A percentile compares a stretch with the other conserved stretches of the same genome.
These are phyloP conservation scores for Onygena corvina DNA, from an alignment of 2,329 filamentous ascomycete genomes.

Conservation along the genomic window DNA sequence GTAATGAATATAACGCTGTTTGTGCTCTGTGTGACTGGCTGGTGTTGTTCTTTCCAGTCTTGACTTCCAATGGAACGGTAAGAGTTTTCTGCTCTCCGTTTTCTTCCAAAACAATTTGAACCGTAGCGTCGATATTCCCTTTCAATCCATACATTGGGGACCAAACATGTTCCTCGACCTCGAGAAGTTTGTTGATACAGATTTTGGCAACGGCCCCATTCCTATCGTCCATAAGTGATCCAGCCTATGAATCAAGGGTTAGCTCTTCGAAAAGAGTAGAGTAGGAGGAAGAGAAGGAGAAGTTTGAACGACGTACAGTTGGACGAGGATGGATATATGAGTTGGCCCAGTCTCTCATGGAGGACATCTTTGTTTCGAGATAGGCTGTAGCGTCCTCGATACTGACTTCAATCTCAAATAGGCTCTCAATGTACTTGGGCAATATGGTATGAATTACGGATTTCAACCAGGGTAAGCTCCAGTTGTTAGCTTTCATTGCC, in stretches of 20 bases:
- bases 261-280: not conserved
- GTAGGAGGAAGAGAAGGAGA: not conserved
- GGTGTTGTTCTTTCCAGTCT: conserved; percentile 72
- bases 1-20: conserved; percentile 82
- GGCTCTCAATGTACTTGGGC: conserved; percentile 69
- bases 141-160: conserved; percentile 95
- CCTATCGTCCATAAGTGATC: conserved; percentile 66
- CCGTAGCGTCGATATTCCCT: conserved; percentile 93
- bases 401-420: conserved; percentile 75
- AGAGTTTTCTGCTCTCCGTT: conserved; percentile 54
- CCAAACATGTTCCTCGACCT: conserved; percentile 97
- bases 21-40: conserved; percentile 80
- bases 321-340: conserved; percentile 64
- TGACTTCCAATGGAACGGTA: conserved; percentile 87
- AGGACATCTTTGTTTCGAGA: conserved; percentile 68
- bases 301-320: conserved; percentile 39
- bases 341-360: conserved; percentile 71
- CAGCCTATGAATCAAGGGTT: conserved; percentile 34
- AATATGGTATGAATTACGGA: conserved; percentile 56
- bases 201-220: conserved; percentile 65
- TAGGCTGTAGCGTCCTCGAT: conserved; percentile 63
- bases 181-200: conserved; percentile 84
- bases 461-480: conserved; percentile 58
- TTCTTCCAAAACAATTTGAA: conserved; percentile 73
- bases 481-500: conserved; percentile 69